Evolutionary conservation across 2,329 filamentous ascomycete species (phyloP), one percentile per base, ranked within the genome.

Genomic region (Aspergillus fumigatiaffinis): DNA sequence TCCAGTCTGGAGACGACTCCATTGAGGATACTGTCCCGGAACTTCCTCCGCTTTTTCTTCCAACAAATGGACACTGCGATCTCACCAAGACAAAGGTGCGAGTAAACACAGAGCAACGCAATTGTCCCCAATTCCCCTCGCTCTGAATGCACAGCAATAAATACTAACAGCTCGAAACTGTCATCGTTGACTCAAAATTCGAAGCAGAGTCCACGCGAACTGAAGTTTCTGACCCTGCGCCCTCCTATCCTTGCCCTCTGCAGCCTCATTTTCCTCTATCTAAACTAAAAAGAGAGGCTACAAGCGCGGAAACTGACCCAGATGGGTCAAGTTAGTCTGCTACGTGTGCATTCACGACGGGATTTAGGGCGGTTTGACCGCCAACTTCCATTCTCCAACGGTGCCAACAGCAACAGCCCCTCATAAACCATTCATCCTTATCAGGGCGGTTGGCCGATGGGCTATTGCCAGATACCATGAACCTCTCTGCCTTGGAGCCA

Each of bases 341-440:
- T 71, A 73, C 71, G 71, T 73, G 71, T 67, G 68, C 70, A 64
- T 59, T 51, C 51, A 60, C 71, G 66, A 72, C 66, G 68, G 68
- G 68, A 62, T 60, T 59, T 55, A 20, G 52, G 32, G 50, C 41
- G 32, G 48, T 56, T 61, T 61, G 62, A 61, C 62, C 60, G 58
- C 60, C 58, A 61, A 53, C 55, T 50, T 56, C 54, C 54, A 23
- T 41, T 52, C 42, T 20, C 23, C 25, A 23, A 23, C 55, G 51
- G 56, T 56, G 61, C 59, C 48, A 59, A 35, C 59, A 58, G 28
- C 32, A 44, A 38, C 14, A 17, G 14, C 29, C 14, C 32, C 14
- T 14, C 32, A 38, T 7, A 38, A 44, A 44, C 20, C 20, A 17
- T 25, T 23, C 21, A 12, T 26, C 6, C 12, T 47, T 23, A 38